Evolutionary conservation across 2,329 filamentous ascomycete genomes (phyloP), one percentile per base, ranked within the genome.

Genomic region (Phialocephala sp.): DNA sequence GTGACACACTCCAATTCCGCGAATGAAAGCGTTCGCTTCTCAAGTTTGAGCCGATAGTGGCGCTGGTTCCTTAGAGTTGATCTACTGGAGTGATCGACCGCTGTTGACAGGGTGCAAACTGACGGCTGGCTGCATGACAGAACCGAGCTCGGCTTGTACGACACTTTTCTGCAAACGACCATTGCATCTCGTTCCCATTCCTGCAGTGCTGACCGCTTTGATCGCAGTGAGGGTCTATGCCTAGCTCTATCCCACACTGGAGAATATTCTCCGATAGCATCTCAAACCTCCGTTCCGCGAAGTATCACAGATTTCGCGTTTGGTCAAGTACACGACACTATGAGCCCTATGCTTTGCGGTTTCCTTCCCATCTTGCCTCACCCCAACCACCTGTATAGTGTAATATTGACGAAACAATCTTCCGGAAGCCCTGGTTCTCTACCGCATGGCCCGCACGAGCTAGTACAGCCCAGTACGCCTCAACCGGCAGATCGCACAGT

Each of bases 21-120:
- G 63, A 71, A 68, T 71, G 67, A 72, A 71, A 70, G 27, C 54
- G 71, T 73, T 72, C 70, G 66, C 59, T 61, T 65, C 65, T 69
- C 65, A 66, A 37, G 55, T 52, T 66, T 60, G 56, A 55, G 59
- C 57, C 47, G 64, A 60, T 52, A 56, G 61, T 67, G 60, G 59
- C 45, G 58, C 58, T 57, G 36, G 62, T 69, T 66, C 61, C 36
- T 70, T 35, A 60, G 43, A 14, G 22, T 11, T 59, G 54, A 52
- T 36, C 59, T 58, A 39, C n/a, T 63, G 57, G 59, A 55, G 64
- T 64, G 59, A 61, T 62, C 63, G 59, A 56, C 65, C 41, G 50
- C 50, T 65, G 62, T 59, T 71, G 71, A 62, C 68, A 62, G 59
- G 65, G 65, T 52, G 61, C 66, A 69, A 69, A 70, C 68, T n/a